Evolutionary conservation across 805 yeast species (phyloP).

Genomic region (Kluyveromyces wickerhamii): DNA sequence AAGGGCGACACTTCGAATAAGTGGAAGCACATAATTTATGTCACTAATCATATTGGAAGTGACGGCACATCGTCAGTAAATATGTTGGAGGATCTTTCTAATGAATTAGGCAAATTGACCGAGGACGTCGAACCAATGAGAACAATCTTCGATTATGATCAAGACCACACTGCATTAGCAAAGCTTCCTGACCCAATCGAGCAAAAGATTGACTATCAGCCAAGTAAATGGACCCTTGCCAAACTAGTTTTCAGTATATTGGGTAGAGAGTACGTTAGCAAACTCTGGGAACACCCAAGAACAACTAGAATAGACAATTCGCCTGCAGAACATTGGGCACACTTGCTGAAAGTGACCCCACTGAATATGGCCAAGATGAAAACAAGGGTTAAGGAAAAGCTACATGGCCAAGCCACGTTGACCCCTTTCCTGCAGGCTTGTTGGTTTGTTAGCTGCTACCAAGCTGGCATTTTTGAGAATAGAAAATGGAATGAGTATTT

Average conservation of each 20-base stretch:
- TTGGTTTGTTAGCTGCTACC: constrained; percentile 14
- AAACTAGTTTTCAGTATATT: constrained; percentile 11
- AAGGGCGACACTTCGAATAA: background rate
- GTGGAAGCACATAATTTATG: constrained; percentile 10
- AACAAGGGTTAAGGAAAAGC: constrained; percentile 7
- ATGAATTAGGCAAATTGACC: constrained; percentile 6
- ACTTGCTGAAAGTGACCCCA: constrained; percentile 10
- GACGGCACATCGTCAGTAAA: constrained; percentile 21
- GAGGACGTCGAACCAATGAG: background rate
- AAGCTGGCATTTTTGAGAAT: constrained; percentile 14
- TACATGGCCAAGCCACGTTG: constrained; percentile 13
- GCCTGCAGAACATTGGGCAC: constrained; percentile 9
- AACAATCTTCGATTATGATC: constrained; percentile 12
- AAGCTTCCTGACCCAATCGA: constrained; percentile 20
- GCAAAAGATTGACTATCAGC: constrained; percentile 16
- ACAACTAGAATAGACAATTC: constrained; percentile 6
- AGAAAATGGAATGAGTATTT: constrained; percentile 15
- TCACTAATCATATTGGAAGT: constrained; percentile 21
- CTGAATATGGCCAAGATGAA: constrained; percentile 11
- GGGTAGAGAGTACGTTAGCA: constrained; percentile 11
- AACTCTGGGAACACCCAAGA: constrained; percentile 9
- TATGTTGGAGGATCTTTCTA: constrained; percentile 17
- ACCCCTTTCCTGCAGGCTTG: constrained; percentile 24
- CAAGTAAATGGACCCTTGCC: constrained; percentile 10
- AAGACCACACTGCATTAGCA: constrained; percentile 9